Evolutionary conservation across 73 alveolate genomes (phyloP).

Genomic region (Tetrahymena malaccensis): DNA sequence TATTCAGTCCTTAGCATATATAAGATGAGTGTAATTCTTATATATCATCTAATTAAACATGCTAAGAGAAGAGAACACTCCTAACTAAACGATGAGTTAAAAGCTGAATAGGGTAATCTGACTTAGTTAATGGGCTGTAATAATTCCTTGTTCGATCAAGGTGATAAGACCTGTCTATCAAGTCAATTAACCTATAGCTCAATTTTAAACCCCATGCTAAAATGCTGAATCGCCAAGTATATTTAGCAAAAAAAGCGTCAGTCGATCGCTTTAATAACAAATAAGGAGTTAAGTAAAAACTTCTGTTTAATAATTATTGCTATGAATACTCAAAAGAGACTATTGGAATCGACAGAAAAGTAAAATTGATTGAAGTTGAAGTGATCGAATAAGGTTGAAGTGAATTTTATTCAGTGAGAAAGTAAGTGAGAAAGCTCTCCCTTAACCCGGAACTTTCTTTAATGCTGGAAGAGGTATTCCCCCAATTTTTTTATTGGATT

Average conservation of each 20-base stretch:
- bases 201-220: neutral
- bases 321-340: neutral
- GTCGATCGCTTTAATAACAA: neutral
- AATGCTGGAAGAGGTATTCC: neutral
- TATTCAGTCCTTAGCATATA: neutral
- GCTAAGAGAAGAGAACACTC: neutral
- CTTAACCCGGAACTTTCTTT: neutral
- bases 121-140: neutral
- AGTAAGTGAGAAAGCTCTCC: neutral
- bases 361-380: neutral
- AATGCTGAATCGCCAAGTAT: neutral
- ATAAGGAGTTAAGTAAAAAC: neutral
- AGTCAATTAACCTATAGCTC: neutral
- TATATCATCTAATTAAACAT: neutral
- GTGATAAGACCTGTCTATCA: neutral
- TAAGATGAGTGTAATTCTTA: too few species aligned
- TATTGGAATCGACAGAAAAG: neutral
- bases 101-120: neutral
- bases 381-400: neutral
- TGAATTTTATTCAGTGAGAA: neutral
- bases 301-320: neutral
- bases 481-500: neutral
- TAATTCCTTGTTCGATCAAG: neutral
- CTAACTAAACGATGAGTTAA: neutral
- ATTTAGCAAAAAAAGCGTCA: neutral